These are phyloP conservation scores for Arxiozyma slooffiae DNA, from an alignment of 1,139 yeast species.

Conservation along the genomic window DNA sequence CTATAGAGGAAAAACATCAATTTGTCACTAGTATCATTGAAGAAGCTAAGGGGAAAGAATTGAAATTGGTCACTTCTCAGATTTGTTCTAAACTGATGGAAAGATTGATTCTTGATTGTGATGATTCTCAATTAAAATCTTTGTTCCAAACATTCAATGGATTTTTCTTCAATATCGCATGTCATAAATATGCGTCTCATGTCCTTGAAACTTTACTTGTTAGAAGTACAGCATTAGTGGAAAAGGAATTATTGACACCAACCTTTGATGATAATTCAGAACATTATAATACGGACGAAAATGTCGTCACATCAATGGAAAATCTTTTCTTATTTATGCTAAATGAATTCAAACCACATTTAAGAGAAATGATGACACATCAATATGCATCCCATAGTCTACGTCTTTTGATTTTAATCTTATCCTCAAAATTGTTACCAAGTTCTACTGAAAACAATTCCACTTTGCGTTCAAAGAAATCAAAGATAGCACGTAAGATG, in stretches of 20 bases:
- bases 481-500: constrained; percentile 87
- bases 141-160: constrained; percentile 60
- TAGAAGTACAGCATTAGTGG: constrained; percentile 65
- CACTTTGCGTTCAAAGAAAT: constrained; percentile 71
- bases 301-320: constrained; percentile 47
- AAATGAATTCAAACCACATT: constrained; percentile 54
- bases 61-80: constrained; percentile 87
- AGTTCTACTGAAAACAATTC: constrained; percentile 64
- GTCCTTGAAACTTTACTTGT: constrained; percentile 81
- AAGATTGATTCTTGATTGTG: constrained; percentile 61
- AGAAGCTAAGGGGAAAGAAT: constrained; percentile 82
- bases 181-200: constrained; percentile 89
- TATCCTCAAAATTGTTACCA: constrained; percentile 76
- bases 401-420: constrained; percentile 57
- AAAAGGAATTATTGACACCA: constrained; percentile 49
- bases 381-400: constrained; percentile 84
- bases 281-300: constrained; percentile 28
- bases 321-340: constrained; percentile 53
- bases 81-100: constrained; percentile 90
- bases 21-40: constrained; percentile 72
- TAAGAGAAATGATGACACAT: constrained; percentile 54
- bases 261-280: constrained; percentile 27
- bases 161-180: constrained; percentile 64
- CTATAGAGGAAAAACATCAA: constrained; percentile 59
- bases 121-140: constrained; percentile 52